A percentile compares a stretch with the other conserved stretches of the same genome.
Conservation (phyloP, 73 alveolate species). For the Paramecium octaurelia region DNA sequence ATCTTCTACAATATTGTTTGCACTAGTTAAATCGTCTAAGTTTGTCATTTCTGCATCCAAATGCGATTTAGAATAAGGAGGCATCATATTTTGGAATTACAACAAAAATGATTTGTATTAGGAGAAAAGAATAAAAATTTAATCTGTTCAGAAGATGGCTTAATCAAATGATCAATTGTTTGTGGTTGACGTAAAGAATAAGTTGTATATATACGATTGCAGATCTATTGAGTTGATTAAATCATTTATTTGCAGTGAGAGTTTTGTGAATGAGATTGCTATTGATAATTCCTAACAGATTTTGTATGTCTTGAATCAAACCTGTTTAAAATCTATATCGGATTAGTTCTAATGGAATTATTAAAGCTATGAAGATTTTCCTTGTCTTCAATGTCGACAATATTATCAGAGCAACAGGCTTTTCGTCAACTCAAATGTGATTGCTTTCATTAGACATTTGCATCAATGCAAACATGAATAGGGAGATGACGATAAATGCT, state of each 20-base stretch:
- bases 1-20: not conserved
- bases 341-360: not conserved
- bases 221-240: not conserved
- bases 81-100: conserved; percentile 29
- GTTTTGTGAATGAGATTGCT: conserved; percentile 11
- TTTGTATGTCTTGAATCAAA: not conserved
- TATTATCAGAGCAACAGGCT: not conserved
- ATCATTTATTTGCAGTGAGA: conserved; percentile 16
- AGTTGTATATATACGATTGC: not conserved
- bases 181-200: not conserved
- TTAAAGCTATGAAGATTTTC: conserved; percentile 32
- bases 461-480: conserved; percentile 44
- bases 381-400: conserved; percentile 9
- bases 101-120: not conserved
- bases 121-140: conserved; percentile 1
- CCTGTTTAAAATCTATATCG: not conserved
- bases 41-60: not conserved
- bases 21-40: not conserved
- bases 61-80: conserved; percentile 45
- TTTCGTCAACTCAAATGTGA: not conserved
- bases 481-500: conserved; percentile 39
- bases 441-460: conserved; percentile 8
- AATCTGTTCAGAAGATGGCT: not conserved
- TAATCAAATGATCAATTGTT: not conserved
- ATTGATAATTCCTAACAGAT: not conserved